Evolutionary conservation across 257 asterid genomes (phyloP).

Genomic region (Cynanchum wilfordii): DNA sequence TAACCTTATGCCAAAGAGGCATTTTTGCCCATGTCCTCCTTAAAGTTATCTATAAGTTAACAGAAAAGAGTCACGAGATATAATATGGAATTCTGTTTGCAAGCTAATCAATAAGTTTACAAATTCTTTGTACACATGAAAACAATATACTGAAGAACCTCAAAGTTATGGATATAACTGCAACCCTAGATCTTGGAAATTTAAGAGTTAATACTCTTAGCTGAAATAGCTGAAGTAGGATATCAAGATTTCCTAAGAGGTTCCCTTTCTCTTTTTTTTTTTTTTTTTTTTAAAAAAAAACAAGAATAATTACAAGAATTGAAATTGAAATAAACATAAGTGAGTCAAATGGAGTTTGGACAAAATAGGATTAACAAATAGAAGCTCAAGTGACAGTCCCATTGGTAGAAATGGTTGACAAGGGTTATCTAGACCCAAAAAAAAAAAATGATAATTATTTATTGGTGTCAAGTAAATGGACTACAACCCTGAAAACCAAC

Average conservation of each 20-base stretch:
- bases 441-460: neutral
- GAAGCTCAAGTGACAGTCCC: neutral
- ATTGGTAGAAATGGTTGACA: neutral
- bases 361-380: neutral
- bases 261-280: neutral
- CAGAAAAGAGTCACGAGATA: neutral
- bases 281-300: too few species aligned
- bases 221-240: neutral
- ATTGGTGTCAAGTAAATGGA: neutral
- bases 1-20: slow-evolving; percentile 94
- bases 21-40: slow-evolving; percentile 82
- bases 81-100: neutral
- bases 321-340: neutral
- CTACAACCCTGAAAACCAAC: neutral
- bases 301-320: neutral
- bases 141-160: neutral
- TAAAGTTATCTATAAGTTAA: slow-evolving; percentile 52
- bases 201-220: neutral
- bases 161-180: neutral
- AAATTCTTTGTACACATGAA: neutral
- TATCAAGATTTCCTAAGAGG: neutral
- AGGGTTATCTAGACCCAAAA: neutral
- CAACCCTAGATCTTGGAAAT: neutral
- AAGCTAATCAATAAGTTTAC: neutral
- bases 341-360: neutral